phyloP scores from a whole-genome alignment of 805 yeast species.

The Metschnikowia arizonensis region DNA sequence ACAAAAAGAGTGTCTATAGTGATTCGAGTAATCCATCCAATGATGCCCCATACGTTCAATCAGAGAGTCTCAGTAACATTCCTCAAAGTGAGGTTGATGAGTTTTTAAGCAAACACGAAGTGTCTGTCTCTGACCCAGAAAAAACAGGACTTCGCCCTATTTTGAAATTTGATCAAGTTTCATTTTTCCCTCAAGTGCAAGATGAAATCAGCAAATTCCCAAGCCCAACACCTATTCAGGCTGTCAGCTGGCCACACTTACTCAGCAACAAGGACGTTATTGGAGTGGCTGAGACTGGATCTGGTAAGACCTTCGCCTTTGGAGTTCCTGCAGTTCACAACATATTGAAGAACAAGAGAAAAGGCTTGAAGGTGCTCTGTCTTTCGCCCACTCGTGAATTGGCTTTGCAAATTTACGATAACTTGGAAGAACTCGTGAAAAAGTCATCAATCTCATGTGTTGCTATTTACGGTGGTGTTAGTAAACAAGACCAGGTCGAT shows the following conservation, averaged over 20 bases:
- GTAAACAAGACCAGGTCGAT: slow-evolving; percentile 84
- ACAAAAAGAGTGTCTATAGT: slow-evolving; percentile 23
- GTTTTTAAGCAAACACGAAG: slow-evolving; percentile 69
- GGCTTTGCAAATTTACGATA: slow-evolving; percentile 90
- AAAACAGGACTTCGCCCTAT: slow-evolving; percentile 57
- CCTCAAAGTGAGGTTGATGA: slow-evolving; percentile 55
- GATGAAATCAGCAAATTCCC: slow-evolving; percentile 67
- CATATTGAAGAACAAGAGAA: slow-evolving; percentile 43
- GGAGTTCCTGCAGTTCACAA: slow-evolving; percentile 94
- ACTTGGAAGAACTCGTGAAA: slow-evolving; percentile 61
- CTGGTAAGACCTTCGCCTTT: slow-evolving; percentile 96
- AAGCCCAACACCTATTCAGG: slow-evolving; percentile 93
- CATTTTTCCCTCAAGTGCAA: slow-evolving; percentile 50
- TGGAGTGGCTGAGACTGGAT: slow-evolving; percentile 98
- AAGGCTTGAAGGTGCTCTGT: slow-evolving; percentile 69
- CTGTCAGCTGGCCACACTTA: slow-evolving; percentile 91
- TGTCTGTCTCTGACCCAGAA: slow-evolving; percentile 70
- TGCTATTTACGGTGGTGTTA: slow-evolving; percentile 96
- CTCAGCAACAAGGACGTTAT: slow-evolving; percentile 77
- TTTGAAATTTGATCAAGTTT: slow-evolving; percentile 60
- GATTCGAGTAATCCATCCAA: slow-evolving; percentile 3
- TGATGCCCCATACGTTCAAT: slow-evolving; percentile 32
- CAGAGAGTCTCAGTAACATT: slow-evolving; percentile 34
- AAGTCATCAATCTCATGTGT: slow-evolving; percentile 64
- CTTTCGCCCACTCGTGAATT: slow-evolving; percentile 97